Evolutionary conservation across 2,329 filamentous ascomycete species (phyloP), one percentile per base, ranked within the genome.

Genomic region (Pyrenophora seminiperda): DNA sequence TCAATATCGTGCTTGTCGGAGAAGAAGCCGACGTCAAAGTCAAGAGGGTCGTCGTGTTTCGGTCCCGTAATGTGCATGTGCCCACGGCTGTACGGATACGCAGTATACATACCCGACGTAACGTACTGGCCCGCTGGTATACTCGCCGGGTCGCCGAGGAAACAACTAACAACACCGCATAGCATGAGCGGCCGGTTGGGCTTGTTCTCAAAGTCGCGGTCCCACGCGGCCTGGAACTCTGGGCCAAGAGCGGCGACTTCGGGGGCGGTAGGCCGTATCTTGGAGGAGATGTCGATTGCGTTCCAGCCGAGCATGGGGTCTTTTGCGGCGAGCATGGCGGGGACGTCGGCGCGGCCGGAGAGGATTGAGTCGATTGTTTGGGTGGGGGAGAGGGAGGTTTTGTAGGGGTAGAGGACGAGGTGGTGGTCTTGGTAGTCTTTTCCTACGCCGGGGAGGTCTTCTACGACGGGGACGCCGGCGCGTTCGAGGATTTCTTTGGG

Each of bases 381-480:
- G 5, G 74, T 65, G 1, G 76, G 70, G 0, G 64, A 63, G 0
- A 82, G 64, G 10, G 65, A 74, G 1, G 78, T 77, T 40, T 75
- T 76, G 66, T 84, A 86, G 0, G 80, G 73, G 49, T 80, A 82
- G 0, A 81, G 59, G 0, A 81, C 53, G 1, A 86, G 68, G 33
- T 85, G 76, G 49, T 86, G 84, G 62, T 89, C 86, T 42, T 85
- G 77, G 14, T 88, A 77, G 67, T 88, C 84, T 50, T 80, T 81
- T 4, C 85, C 86, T 5, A 89, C 84, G 20, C 85, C 83, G 0
- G 81, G 79, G 1, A 84, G 78, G 53, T 86, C 77, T 9, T 79
- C 74, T 9, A 85, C 59, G 0, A 81, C 68, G 1, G 75, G 63
- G 54, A 88, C 85, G 5, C 75, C 72, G 53, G 82, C 78, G 41